Evolutionary conservation across 2,329 filamentous ascomycete genomes (phyloP), one percentile per base, ranked within the genome.

Genomic region (Beauveria sp.): DNA sequence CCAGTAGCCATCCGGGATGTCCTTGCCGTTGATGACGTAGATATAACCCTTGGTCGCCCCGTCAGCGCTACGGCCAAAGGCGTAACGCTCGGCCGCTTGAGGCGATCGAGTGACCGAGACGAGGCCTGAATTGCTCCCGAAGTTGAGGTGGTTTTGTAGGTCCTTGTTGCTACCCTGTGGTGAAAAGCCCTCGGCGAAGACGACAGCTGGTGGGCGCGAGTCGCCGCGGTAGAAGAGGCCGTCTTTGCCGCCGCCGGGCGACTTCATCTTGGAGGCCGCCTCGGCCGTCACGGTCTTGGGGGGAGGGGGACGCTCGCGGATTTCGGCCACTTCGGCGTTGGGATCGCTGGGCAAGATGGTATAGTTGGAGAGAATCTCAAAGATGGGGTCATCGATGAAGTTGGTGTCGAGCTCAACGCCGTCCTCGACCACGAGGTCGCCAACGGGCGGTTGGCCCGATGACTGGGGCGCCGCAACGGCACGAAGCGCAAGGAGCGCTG

Each of bases 201-300:
- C 24, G 7, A 63, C 52, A 18, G 16, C 12, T 1, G 55, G 52
- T 3, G 61, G 52, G 3, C 63, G 63, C 2, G 56, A 59, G 24
- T 64, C 63, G 28, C 63, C 61, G 20, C 63, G 61, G 34, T 45
- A 64, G 31, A 64, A 59, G 52, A 60, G 14, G 6, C 63, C 63
- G 5, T 18, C 12, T n/a, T n/a, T 6, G 40, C 56, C 62, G 20
- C 60, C 60, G 6, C 22, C 26, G 1, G 60, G 63, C 3, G 45
- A n/a, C 12, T 48, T 26, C 12, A 48, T 48, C 20, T 18, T 14
- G 45, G 45, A 26, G 16, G 45, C 45, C 14, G 3, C 20, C n/a
- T 48, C 22, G 1, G 45, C 45, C 4, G 45, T 48, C 5, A 48
- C 14, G 20, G 45, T 48, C 12, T 14, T 24, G 1, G 45, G 45